Evolutionary conservation across 2,329 filamentous ascomycete genomes (phyloP), one percentile per base, ranked within the genome.

Genomic region (Trichoderma citrinoviride): DNA sequence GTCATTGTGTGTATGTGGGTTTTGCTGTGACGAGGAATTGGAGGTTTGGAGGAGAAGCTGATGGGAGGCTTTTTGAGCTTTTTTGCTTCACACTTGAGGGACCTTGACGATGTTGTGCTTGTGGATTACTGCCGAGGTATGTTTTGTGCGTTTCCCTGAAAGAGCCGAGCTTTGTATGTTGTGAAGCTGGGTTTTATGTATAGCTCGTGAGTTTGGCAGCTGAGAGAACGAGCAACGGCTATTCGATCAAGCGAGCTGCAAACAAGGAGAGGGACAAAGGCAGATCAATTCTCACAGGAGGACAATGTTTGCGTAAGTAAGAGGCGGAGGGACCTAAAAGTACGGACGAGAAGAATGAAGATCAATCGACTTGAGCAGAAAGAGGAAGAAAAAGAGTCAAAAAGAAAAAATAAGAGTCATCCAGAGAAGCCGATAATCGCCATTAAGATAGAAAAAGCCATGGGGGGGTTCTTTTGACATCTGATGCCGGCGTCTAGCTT

Each of bases 1-100:
- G 77, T 70, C 77, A 79, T 79, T 67, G 67, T 69, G 67, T 67
- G 56, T 6, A 37, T 8, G 21, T 43, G 27, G 6, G 17, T 27
- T 10, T 7, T 33, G 37, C 37, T 41, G n/a, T 33, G 23, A 6
- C 29, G 37, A 44, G 37, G 25, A 61, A 43, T 61, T 43, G 25
- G 5, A 33, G 1, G 3, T 15, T 17, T n/a, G n/a, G n/a, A n/a
- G n/a, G n/a, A n/a, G 33, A 4, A 7, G 12, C 27, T 21, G 41
- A 12, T 23, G 12, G n/a, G n/a, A n/a, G n/a, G n/a, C n/a, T n/a
- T n/a, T 2, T 47, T 65, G 29, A 17, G 21, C 8, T 44, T 65
- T 52, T n/a, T n/a, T n/a, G n/a, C n/a, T n/a, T n/a, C n/a, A n/a
- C n/a, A n/a, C n/a, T 52, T 64, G 37, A 43, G 27, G 29, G 1